Base-by-base conservation (phyloP, 2,329 filamentous ascomycete genomes). In the Emmonsiellopsis sp. region DNA sequence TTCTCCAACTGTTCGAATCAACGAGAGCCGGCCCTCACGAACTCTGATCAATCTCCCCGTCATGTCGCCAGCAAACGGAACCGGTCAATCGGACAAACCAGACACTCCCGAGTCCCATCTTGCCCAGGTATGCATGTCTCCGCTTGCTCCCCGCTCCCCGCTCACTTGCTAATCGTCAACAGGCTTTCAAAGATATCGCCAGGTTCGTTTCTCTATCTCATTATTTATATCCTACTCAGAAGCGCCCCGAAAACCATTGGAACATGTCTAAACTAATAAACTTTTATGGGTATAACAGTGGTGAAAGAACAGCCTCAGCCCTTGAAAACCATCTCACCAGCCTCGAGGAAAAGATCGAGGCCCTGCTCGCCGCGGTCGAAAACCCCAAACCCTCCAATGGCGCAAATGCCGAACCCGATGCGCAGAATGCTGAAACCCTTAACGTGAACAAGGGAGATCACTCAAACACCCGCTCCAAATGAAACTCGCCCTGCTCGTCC, bases 401-500 rank as follows among this genome's bases (percentile, higher is more conserved):
- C 42, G 32, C 32, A 32, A 49, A 21, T 34, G 33, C 52, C 13
- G 36, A 55, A 34, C 36, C n/a, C 17, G 17, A 17, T 17, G 17
- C 17, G 17, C 17, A 17, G 17, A 17, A 17, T 17, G 17, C 17
- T 31, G 45, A 50, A 33, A 48, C 44, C 11, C 33, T 51, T 42
- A 37, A 39, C 34, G 21, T 17, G 14, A 55, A 21, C 57, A 49
- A 56, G 44, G 33, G 39, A 31, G 52, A 49, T 44, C 39, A n/a
- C 27, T 49, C 46, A 48, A 58, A 59, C 21, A 60, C 39, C 42
- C 43, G 33, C 10, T 71, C 68, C 62, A 82, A 72, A 56, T 82
- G 71, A 71, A 95, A 97, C 21, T 70, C 74, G 1, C 88, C 90
- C 54, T 85, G 77, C 2, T 73, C 67, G 45, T 81, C 82, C 75